Conservation (phyloP, 2,329 filamentous ascomycete genomes). For the Botryotinia convoluta region DNA sequence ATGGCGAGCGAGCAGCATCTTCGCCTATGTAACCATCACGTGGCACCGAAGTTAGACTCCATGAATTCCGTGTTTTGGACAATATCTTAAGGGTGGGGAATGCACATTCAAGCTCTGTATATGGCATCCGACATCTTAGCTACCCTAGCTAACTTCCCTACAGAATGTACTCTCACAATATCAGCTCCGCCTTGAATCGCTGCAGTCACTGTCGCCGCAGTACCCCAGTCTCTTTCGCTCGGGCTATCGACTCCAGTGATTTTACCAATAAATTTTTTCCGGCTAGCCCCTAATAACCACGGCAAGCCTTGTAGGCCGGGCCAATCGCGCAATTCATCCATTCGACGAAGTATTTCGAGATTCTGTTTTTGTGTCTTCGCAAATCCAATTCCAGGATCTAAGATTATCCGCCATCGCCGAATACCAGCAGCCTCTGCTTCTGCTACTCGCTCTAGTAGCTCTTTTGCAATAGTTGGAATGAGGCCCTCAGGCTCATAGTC, state of each 20-base stretch:
- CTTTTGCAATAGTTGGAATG: constrained; percentile 52
- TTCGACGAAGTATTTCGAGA: constrained; percentile 68
- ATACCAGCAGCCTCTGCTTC: constrained; percentile 80
- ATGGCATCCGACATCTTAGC: constrained; percentile 91
- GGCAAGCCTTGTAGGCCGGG: constrained; percentile 68
- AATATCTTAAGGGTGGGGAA: too few relatives aligned
- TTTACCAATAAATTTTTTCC: constrained; percentile 84
- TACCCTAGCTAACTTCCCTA: constrained; percentile 80
- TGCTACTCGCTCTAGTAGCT: constrained; percentile 60
- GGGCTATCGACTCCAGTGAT: constrained; percentile 74
- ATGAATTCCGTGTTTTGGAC: neutral
- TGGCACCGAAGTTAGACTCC: neutral
- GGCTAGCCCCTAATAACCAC: constrained; percentile 85
- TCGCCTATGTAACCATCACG: too few relatives aligned
- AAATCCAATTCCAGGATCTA: constrained; percentile 93
- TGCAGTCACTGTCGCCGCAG: constrained; percentile 81
- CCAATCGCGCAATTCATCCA: constrained; percentile 63
- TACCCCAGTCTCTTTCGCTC: constrained; percentile 74
- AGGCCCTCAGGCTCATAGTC: constrained; percentile 54
- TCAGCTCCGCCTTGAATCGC: constrained; percentile 86
- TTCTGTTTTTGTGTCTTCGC: constrained; percentile 83
- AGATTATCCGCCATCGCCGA: constrained; percentile 86
- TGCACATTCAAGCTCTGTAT: constrained; percentile 52
- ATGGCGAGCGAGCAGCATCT: neutral
- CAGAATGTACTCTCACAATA: constrained; percentile 90